Conservation (phyloP, 2,329 filamentous ascomycete species). For the Coniochaeta ligniaria region DNA sequence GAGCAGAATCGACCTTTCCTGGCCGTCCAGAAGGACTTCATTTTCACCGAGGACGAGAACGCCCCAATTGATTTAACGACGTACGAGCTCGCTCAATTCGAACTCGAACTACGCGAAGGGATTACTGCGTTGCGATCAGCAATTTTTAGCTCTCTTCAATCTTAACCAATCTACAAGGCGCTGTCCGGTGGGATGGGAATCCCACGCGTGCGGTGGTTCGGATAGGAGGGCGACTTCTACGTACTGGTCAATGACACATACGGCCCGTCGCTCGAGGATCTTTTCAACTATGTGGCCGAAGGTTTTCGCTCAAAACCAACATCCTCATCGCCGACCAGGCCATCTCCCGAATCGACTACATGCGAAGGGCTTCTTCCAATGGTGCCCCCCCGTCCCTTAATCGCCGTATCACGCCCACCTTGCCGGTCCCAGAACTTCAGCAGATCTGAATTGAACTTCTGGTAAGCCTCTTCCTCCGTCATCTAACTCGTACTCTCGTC, state of each 20-base stretch:
- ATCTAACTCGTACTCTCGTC: no score
- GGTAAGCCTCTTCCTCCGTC: no score
- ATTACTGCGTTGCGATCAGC: no score
- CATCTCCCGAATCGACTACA: slow-evolving; percentile 97
- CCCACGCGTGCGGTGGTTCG: slow-evolving; percentile 63
- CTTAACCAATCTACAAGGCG: no score
- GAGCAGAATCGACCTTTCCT: background rate
- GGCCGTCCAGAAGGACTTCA: background rate
- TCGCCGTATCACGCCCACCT: no score
- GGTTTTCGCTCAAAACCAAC: slow-evolving; percentile 96
- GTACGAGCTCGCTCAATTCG: background rate
- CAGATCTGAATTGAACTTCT: no score
- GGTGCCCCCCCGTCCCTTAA: no score
- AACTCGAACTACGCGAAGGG: no score
- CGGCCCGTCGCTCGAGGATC: slow-evolving; percentile 86
- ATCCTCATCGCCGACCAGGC: slow-evolving; percentile 91
- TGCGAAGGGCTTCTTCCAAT: slow-evolving; percentile 99
- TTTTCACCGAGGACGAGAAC: background rate
- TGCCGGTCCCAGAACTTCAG: no score
- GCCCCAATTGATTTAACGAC: background rate
- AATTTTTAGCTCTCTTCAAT: no score
- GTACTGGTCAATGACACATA: slow-evolving; percentile 96
- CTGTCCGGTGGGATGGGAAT: slow-evolving; percentile 94
- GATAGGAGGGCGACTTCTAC: slow-evolving; percentile 98
- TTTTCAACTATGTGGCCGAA: slow-evolving; percentile 99